Evolutionary conservation across 208 protist genomes (phyloP), one percentile per base, ranked within the genome.

Genomic region (Acanthamoeba lenticulata): DNA sequence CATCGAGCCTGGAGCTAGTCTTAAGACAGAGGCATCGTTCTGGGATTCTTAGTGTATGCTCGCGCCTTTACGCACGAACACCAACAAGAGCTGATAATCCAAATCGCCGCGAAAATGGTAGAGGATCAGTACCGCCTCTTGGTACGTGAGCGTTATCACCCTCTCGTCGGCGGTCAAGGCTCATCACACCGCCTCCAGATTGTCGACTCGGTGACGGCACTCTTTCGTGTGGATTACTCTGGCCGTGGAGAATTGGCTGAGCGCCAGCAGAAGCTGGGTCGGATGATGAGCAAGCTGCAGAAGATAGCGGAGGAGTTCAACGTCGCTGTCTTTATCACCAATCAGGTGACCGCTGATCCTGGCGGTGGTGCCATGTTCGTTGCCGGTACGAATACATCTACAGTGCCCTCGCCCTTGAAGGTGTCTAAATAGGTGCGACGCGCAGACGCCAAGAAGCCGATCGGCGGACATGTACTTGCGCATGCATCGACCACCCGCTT

Each of bases 201-300:
- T 52, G 97, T 99, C 13, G 99, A 99, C 97, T 99, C 98, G 77
- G 97, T 99, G 57, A 99, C 99, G n/a, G 99, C 99, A 21, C 97
- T 99, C 13, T 99, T 99, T 95, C 97, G 99, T 36, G 95, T 94
- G 36, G 99, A 99, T 95, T 99, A 99, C 95, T 98, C 96, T 36
- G 99, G 99, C 47, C 96, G 99, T 24, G 99, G 99, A 9, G 99
- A 99, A 95, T 97, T 99, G 19, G 97, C 99, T 15, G 99, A 99
- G 95, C 97, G 99, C 69, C 96, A 98, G 85, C 97, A 98, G 92
- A 95, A 96, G 69, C 83, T 98, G 9, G 96, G 40, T 9, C 77
- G 97, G 40, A 95, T 97, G 77, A 55, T 98, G 29, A 94, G 97
- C 92, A 95, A 97, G 47, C 96, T 99, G 11, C 98, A 98, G 42